A percentile compares a stretch with the other conserved stretches of the same genome.
Conservation (phyloP, 2,329 filamentous ascomycete species). For the Colletotrichum sidae region DNA sequence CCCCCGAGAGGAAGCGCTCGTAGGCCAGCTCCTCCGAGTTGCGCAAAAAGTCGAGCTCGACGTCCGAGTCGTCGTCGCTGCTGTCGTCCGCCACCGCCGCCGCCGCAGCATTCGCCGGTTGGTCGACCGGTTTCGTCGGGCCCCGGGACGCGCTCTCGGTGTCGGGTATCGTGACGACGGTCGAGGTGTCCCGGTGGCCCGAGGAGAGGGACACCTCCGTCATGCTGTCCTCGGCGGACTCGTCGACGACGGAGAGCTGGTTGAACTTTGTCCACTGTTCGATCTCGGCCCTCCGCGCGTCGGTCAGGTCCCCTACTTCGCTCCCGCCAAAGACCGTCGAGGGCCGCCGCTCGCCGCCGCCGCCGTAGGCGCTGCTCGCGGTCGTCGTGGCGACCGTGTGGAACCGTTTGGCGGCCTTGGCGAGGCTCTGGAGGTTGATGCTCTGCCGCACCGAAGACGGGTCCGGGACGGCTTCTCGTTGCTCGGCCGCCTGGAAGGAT, state of each 20-base stretch:
- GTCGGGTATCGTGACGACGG: background rate
- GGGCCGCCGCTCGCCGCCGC: background rate
- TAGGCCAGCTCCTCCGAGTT: conserved; percentile 25
- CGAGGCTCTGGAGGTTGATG: conserved; percentile 15
- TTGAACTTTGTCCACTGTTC: background rate
- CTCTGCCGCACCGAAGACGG: conserved; percentile 1
- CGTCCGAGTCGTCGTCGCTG: conserved; percentile 15
- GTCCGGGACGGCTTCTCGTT: background rate
- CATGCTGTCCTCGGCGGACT: conserved; percentile 7
- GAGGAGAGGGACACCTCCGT: background rate
- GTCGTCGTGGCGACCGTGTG: conserved; percentile 8
- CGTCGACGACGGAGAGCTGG: background rate
- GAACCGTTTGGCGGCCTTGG: conserved; percentile 13
- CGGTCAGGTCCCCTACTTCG: conserved; percentile 5
- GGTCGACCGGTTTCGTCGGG: background rate
- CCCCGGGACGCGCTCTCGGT: background rate
- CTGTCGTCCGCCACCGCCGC: background rate
- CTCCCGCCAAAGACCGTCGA: conserved; percentile 7
- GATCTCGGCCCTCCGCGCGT: background rate
- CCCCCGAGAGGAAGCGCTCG: conserved; percentile 1
- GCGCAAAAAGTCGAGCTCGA: conserved; percentile 8
- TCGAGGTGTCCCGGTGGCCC: conserved; percentile 4
- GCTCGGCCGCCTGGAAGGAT: background rate
- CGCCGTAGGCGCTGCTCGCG: conserved; percentile 7
- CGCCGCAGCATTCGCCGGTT: too few species aligned